These are phyloP conservation scores for Aspergillus campestris DNA, from an alignment of 495 filamentous ascomycete genomes.

Conservation along the genomic window DNA sequence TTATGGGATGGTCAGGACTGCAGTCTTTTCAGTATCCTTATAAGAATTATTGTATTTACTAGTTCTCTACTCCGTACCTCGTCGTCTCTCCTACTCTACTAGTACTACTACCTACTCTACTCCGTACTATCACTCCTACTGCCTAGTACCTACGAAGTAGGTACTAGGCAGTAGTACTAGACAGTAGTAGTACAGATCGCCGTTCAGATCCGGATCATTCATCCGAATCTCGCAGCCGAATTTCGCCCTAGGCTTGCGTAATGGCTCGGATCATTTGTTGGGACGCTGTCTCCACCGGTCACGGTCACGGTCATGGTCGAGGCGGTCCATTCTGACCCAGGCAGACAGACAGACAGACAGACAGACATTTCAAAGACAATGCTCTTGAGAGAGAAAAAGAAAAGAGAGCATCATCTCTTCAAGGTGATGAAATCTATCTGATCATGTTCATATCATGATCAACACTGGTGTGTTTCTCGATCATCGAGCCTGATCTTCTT, in stretches of 20 bases:
- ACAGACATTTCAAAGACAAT: constrained; percentile 1
- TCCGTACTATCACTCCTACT: too few relatives aligned
- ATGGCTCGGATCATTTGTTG: not conserved
- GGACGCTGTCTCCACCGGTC: too few relatives aligned
- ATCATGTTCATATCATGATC: constrained; percentile 9
- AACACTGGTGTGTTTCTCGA: constrained; percentile 10
- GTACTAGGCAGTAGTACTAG: not conserved
- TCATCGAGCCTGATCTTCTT: constrained; percentile 16
- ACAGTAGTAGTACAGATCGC: not conserved
- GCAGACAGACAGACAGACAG: not conserved
- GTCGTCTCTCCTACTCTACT: not conserved
- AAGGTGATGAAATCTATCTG: not conserved
- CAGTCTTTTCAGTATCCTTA: too few relatives aligned
- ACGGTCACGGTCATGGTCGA: too few relatives aligned
- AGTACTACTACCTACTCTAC: not conserved
- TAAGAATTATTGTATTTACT: too few relatives aligned
- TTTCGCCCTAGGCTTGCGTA: constrained; percentile 7
- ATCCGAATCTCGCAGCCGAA: constrained; percentile 1
- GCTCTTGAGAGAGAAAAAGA: too few relatives aligned
- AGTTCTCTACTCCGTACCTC: not conserved
- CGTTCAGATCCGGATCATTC: not conserved
- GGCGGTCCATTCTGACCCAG: not conserved
- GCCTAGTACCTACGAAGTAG: too few relatives aligned
- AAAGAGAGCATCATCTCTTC: not conserved
- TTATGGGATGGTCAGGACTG: too few relatives aligned